Conservation (phyloP, 257 asterid genomes). For the Fraxinus excelsior region DNA sequence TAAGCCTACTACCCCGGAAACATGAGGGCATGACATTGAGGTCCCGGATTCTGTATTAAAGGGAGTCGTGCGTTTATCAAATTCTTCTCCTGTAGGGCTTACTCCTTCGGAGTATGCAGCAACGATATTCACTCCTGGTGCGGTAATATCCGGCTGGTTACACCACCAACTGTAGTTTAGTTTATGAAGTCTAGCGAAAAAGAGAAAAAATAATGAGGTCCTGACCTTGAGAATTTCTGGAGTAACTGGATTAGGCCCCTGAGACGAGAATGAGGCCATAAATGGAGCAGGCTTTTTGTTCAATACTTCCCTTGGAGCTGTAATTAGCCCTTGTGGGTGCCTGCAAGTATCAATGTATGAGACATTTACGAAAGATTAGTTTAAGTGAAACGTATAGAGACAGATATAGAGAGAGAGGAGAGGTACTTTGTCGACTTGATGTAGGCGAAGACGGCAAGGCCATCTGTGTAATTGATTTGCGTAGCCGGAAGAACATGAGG, state of each 20-base stretch:
- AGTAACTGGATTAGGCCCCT: slow-evolving; percentile 32
- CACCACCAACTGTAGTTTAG: neutral
- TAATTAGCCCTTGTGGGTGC: slow-evolving; percentile 23
- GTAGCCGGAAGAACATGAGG: slow-evolving; percentile 18
- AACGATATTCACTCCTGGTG: slow-evolving; percentile 38
- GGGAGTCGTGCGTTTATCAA: slow-evolving; percentile 17
- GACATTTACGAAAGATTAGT: neutral
- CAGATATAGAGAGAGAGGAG: neutral
- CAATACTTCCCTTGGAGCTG: slow-evolving; percentile 20
- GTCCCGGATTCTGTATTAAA: slow-evolving; percentile 28
- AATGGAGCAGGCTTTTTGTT: slow-evolving; percentile 33
- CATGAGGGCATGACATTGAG: slow-evolving; percentile 39
- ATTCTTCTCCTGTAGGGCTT: slow-evolving; percentile 9
- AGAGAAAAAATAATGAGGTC: neutral
- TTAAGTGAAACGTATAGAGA: neutral
- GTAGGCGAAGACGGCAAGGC: slow-evolving; percentile 9
- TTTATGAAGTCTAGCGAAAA: no score
- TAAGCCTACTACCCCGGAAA: slow-evolving; percentile 30
- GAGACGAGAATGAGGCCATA: slow-evolving; percentile 39
- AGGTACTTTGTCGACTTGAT: slow-evolving; percentile 16
- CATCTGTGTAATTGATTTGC: slow-evolving; percentile 12
- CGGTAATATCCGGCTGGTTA: slow-evolving; percentile 39
- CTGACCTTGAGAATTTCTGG: slow-evolving; percentile 42
- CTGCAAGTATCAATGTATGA: neutral
- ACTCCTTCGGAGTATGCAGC: slow-evolving; percentile 33